Evolutionary conservation across 495 filamentous ascomycete genomes (phyloP), one percentile per base, ranked within the genome.

Genomic region (Daldinia decipiens): DNA sequence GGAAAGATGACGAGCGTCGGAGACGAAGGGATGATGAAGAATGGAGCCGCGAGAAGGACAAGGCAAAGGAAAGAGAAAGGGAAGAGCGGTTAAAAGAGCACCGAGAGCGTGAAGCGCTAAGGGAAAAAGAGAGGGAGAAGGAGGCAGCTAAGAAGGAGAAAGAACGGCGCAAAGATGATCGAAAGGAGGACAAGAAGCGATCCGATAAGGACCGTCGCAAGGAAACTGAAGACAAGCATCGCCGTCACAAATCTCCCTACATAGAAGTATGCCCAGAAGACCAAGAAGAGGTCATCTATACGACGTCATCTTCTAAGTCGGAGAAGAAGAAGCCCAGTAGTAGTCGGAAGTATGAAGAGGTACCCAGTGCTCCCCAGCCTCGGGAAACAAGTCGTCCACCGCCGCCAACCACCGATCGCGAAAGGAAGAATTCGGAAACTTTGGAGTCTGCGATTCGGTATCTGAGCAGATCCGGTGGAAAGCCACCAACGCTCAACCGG

Each of bases 251-350:
- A 47, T 68, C 75, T 47, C 68, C 76, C 38, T 79, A 79, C 58
- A 65, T 78, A 27, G 80, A 81, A n/a, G 70, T 71, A 19, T 63
- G 60, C 9, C 73, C 71, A 3, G 77, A 78, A 1, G 78, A 62
- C 7, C 24, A 31, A n/a, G 70, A 82, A 26, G 76, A 80, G 38
- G 64, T 57, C 27, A 1, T 70, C 40, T 74, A 70, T 56, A 64
- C 59, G 17, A 57, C 69, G 11, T 62, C 76, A 11, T 65, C 67
- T 12, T 72, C 76, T 21, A 78, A 78, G 57, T 50, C 68, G 3
- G 80, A 83, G 19, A 82, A 79, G 76, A 83, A 83, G 71, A 79
- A 78, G 67, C 78, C 81, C 11, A 78, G 75, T 45, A 81, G 73
- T 65, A 77, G 61, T 32, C 73, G 78, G 72, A 81, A 82, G 66